Conservation (phyloP, 2,329 filamentous ascomycete genomes). For the Stagonosporopsis chrysanthemi region DNA sequence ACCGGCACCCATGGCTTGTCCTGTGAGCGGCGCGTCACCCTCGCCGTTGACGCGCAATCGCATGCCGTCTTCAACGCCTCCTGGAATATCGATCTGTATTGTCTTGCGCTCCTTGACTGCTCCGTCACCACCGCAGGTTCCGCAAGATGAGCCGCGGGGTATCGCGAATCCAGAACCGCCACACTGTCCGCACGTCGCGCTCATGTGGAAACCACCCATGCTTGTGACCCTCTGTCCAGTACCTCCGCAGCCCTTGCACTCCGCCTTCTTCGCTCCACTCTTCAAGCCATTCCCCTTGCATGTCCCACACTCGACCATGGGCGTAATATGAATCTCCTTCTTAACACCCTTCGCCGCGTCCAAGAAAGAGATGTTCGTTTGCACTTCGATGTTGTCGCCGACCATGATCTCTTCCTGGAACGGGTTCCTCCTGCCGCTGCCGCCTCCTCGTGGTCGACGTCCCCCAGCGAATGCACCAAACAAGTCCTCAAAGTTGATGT, state of each 20-base stretch:
- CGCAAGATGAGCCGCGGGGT: slow-evolving; percentile 82
- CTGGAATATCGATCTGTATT: slow-evolving; percentile 89
- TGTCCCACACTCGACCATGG: slow-evolving; percentile 79
- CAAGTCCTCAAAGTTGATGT: slow-evolving; percentile 96
- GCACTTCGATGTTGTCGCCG: slow-evolving; percentile 96
- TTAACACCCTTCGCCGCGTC: slow-evolving; percentile 90
- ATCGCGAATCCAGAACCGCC: slow-evolving; percentile 78
- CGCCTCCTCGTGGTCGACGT: slow-evolving; percentile 55
- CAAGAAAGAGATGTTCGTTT: slow-evolving; percentile 92
- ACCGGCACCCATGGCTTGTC: slow-evolving; percentile 69
- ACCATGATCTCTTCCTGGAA: slow-evolving; percentile 84
- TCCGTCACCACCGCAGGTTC: slow-evolving; percentile 80
- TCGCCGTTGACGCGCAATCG: slow-evolving; percentile 82
- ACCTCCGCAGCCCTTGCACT: slow-evolving; percentile 83
- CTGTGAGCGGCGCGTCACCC: slow-evolving; percentile 84
- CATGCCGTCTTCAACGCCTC: slow-evolving; percentile 97
- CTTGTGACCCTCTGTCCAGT: slow-evolving; percentile 87
- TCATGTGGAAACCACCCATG: slow-evolving; percentile 96
- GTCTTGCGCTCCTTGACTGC: slow-evolving; percentile 84
- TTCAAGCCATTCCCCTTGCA: slow-evolving; percentile 88
- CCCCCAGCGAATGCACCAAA: slow-evolving; percentile 83
- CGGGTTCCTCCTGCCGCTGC: slow-evolving; percentile 66
- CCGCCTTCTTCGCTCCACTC: slow-evolving; percentile 73
- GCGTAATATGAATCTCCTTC: slow-evolving; percentile 88
- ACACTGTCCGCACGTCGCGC: slow-evolving; percentile 83